Base-by-base conservation (phyloP, 345 rosid genomes). In the Eucalyptus erythrocorys region DNA sequence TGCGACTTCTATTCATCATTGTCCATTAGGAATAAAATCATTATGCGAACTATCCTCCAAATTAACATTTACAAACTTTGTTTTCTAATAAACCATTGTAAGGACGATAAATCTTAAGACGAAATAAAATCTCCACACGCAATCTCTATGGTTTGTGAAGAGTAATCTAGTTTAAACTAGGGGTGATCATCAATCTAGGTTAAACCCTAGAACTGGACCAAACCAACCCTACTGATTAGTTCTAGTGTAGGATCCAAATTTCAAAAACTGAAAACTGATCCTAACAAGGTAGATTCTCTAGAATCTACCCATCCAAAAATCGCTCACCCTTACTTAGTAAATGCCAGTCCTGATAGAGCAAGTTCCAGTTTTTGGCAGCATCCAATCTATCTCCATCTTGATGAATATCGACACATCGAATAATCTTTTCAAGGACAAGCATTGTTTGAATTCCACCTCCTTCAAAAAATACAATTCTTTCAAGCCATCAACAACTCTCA, bases 101-200 rank as follows among this genome's bases (percentile, higher is more conserved):
- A 32, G 2, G 79, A 66, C 6, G 2, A 66, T 66, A 0, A 6
- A 7, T 32, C 15, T 66, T 32, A 19, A 89, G 92, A 10, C 40
- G 3, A 10, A 89, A 86, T 24, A 89, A 88, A 48, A 49, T 86
- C 61, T 11, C 87, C 4, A 90, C 89, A 16, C 48, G 48, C 19
- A 80, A 50, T 64, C 91, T 93, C 26, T 94, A 95, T 1, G 92
- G 95, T 94, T 93, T 94, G 85, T 89, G 88, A 1, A 88, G 95
- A 47, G 86, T 91, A 2, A 92, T 95, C 85, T 94, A 3, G 87
- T 88, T 43, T 95, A 26, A 59, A 59, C 66, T 34, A 32, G 26
- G 13, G 24, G 13, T 71, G 26, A 71, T 22, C 7, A 17, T 13
- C 6, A 1, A 1, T 34, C 26, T 51, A 17, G 4, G 81, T 13